phyloP scores from a whole-genome alignment of 2,329 filamentous ascomycete species.

The Epichloe glyceriae region DNA sequence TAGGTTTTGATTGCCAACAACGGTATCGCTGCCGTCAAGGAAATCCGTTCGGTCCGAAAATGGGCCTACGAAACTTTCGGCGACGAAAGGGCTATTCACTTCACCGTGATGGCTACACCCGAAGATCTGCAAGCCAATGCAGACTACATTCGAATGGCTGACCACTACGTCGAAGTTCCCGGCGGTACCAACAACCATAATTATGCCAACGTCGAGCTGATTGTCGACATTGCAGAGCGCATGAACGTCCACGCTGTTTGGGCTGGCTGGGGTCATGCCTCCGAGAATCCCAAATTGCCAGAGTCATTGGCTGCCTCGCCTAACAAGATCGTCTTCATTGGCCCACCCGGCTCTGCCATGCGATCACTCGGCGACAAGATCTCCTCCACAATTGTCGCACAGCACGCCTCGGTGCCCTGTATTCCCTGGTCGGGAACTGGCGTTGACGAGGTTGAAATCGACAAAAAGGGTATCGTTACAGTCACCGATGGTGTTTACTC shows the following conservation, averaged over 20 bases:
- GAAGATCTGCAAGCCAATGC: constrained; percentile 96
- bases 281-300: constrained; percentile 94
- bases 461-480: constrained; percentile 77
- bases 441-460: constrained; percentile 67
- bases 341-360: constrained; percentile 95
- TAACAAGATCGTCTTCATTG: constrained; percentile 99
- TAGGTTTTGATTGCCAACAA: constrained; percentile 99
- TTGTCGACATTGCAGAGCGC: constrained; percentile 95
- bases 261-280: constrained; percentile 98
- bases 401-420: constrained; percentile 90
- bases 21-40: constrained; percentile 98
- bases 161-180: constrained; percentile 98
- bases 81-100: constrained; percentile 95
- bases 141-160: constrained; percentile 98
- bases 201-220: constrained; percentile 98
- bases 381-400: constrained; percentile 96
- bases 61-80: constrained; percentile 99
- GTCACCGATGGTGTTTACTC: constrained; percentile 76
- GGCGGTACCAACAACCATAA: constrained; percentile 99
- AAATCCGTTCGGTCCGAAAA: constrained; percentile 98
- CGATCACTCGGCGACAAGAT: constrained; percentile 99
- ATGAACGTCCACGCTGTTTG: constrained; percentile 98
- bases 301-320: constrained; percentile 91
- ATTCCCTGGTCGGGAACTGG: constrained; percentile 99
- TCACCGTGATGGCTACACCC: constrained; percentile 98